These are phyloP conservation scores for Penicillium flavigenum DNA, from an alignment of 495 filamentous ascomycete species.

Conservation along the genomic window DNA sequence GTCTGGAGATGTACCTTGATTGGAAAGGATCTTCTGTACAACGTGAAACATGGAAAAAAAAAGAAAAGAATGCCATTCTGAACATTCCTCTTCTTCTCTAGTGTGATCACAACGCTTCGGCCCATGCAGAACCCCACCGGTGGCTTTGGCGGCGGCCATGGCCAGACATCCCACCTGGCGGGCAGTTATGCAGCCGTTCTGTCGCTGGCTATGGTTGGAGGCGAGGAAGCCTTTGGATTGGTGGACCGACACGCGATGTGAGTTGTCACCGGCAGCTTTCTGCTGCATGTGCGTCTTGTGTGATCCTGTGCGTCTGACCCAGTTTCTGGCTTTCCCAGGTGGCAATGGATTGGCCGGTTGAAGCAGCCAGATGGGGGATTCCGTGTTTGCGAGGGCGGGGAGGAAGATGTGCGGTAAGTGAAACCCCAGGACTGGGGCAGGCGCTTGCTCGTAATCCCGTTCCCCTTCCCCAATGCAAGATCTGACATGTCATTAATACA, in stretches of 20 bases:
- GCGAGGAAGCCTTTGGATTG: conserved; percentile 65
- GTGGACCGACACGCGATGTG: conserved; percentile 78
- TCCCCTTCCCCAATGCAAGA: conserved; percentile 12
- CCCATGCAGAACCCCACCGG: conserved; percentile 80
- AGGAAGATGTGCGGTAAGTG: conserved; percentile 83
- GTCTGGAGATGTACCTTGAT: background rate
- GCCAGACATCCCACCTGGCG: conserved; percentile 83
- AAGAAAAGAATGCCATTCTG: conserved; percentile 7
- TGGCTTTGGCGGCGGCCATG: conserved; percentile 92
- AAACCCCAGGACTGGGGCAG: background rate
- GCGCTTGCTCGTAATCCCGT: background rate
- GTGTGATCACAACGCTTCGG: conserved; percentile 66
- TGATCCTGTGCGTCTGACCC: conserved; percentile 26
- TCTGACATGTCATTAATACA: conserved; percentile 31
- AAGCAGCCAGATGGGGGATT: conserved; percentile 88
- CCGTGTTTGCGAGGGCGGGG: conserved; percentile 72
- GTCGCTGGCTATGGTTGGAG: conserved; percentile 72
- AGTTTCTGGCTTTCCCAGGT: conserved; percentile 42
- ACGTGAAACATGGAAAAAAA: background rate
- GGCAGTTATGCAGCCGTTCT: conserved; percentile 83
- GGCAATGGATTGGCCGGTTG: conserved; percentile 79
- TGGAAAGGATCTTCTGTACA: conserved; percentile 5
- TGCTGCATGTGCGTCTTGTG: conserved; percentile 12
- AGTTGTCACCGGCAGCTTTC: conserved; percentile 26
- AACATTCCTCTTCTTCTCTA: conserved; percentile 24